A percentile compares a stretch with the other conserved stretches of the same genome.
Conservation (phyloP, 2,329 filamentous ascomycete genomes). For the Fusarium abutilonis region DNA sequence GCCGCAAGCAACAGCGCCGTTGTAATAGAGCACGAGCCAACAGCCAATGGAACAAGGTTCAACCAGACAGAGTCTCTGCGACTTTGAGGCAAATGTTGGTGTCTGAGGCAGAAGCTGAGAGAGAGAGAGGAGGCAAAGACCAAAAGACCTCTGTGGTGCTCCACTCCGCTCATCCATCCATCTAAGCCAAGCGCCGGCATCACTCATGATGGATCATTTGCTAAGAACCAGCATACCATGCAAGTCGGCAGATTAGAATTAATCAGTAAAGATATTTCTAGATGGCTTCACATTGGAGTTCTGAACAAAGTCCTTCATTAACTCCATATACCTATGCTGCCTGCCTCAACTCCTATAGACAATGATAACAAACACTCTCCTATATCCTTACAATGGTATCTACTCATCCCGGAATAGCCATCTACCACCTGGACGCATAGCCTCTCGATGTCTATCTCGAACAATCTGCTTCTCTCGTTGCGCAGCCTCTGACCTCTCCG, state of each 20-base stretch:
- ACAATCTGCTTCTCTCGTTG: slow-evolving; percentile 71
- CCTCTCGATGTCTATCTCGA: slow-evolving; percentile 80
- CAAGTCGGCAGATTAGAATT: not conserved
- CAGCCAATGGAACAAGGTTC: slow-evolving; percentile 17
- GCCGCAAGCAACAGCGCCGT: slow-evolving; percentile 17
- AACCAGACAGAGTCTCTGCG: not conserved
- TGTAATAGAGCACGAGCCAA: slow-evolving; percentile 15
- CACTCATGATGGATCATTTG: slow-evolving; percentile 15
- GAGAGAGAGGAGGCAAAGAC: not conserved
- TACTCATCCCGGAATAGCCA: slow-evolving; percentile 88
- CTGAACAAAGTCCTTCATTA: not conserved
- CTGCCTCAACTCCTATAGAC: slow-evolving; percentile 3
- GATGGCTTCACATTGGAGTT: not conserved
- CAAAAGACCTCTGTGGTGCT: slow-evolving; percentile 18
- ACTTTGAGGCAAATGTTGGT: slow-evolving; percentile 34
- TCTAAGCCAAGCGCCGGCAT: slow-evolving; percentile 27
- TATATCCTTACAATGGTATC: slow-evolving; percentile 1
- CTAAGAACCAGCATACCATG: not conserved
- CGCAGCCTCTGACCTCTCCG: slow-evolving; percentile 72
- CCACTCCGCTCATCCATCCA: slow-evolving; percentile 25
- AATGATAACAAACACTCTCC: slow-evolving; percentile 3
- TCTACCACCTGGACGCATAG: slow-evolving; percentile 77
- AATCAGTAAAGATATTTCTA: not conserved
- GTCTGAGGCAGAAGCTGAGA: slow-evolving; percentile 45
- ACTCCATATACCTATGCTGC: slow-evolving; percentile 2